Conservation (phyloP, 805 yeast genomes). For the Lachancea waltii region DNA sequence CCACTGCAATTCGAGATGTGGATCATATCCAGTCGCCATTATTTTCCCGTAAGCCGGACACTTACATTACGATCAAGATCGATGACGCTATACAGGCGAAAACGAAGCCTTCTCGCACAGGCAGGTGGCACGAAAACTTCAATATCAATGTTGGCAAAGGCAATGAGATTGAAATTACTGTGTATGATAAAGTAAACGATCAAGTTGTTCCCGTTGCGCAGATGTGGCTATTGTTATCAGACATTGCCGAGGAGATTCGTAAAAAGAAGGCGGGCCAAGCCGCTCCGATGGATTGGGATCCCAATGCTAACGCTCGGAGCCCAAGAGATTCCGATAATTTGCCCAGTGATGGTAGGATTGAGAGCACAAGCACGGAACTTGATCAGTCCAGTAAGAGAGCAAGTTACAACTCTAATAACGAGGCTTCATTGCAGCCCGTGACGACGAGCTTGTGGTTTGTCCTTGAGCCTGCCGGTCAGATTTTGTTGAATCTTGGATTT, state of each 20-base stretch:
- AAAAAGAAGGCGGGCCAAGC: conserved; percentile 78
- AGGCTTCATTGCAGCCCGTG: conserved; percentile 22
- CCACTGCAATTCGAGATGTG: conserved; percentile 76
- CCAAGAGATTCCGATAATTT: conserved; percentile 11
- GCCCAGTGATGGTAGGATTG: neutral
- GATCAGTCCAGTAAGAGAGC: no score
- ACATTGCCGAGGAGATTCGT: conserved; percentile 90
- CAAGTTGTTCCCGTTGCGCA: conserved; percentile 80
- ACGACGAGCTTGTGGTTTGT: conserved; percentile 78
- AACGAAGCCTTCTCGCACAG: conserved; percentile 68
- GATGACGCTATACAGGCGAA: conserved; percentile 82
- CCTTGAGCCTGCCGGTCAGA: conserved; percentile 91
- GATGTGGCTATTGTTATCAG: conserved; percentile 85
- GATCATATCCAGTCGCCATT: conserved; percentile 87
- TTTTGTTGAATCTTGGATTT: conserved; percentile 70
- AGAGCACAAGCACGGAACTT: neutral
- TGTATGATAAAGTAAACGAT: conserved; percentile 70
- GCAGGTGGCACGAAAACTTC: conserved; percentile 78
- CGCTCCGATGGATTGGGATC: conserved; percentile 41
- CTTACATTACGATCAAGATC: conserved; percentile 67
- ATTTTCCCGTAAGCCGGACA: conserved; percentile 72
- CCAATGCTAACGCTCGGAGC: conserved; percentile 15
- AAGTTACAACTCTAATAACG: no score
- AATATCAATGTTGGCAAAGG: conserved; percentile 80
- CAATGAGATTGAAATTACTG: conserved; percentile 82